These are phyloP conservation scores for Fusarium euwallaceae DNA, from an alignment of 2,329 filamentous ascomycete species.

Conservation along the genomic window DNA sequence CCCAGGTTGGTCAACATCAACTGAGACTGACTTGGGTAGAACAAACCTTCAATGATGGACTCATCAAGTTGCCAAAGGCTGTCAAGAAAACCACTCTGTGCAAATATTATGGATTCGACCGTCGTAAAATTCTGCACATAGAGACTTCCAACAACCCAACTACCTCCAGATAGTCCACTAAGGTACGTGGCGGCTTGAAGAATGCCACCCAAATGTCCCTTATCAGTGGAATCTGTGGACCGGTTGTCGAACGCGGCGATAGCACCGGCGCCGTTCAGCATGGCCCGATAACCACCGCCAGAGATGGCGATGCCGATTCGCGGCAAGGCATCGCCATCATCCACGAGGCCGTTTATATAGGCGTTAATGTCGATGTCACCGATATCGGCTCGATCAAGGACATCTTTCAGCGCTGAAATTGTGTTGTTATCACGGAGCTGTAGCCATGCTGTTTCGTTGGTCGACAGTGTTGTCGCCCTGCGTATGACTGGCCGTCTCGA, in stretches of 20 bases:
- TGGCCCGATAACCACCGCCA: conserved; percentile 82
- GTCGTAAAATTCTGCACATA: conserved; percentile 83
- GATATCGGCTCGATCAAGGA: conserved; percentile 78
- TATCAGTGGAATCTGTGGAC: conserved; percentile 68
- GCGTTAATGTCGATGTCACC: conserved; percentile 74
- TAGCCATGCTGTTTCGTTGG: conserved; percentile 68
- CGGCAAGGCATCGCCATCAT: conserved; percentile 70
- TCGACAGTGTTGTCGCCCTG: conserved; percentile 10
- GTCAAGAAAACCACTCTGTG: conserved; percentile 25
- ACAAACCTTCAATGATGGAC: conserved; percentile 48
- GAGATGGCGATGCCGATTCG: conserved; percentile 79
- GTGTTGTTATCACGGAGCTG: conserved; percentile 75
- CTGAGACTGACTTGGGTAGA: no score
- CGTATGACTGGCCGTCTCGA: conserved; percentile 13
- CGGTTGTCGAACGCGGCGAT: conserved; percentile 80
- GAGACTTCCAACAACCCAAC: conserved; percentile 81
- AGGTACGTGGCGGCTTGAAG: conserved; percentile 83
- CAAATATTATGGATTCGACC: conserved; percentile 58
- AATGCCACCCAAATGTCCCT: conserved; percentile 71
- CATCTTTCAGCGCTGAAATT: conserved; percentile 75
- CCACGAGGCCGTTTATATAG: conserved; percentile 75
- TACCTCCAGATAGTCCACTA: conserved; percentile 79
- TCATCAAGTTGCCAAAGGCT: conserved; percentile 35
- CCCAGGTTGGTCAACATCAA: not conserved
- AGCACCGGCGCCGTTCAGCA: conserved; percentile 82